phyloP scores from a whole-genome alignment of 2,329 filamentous ascomycete genomes.

The Cladophialophora exuberans region DNA sequence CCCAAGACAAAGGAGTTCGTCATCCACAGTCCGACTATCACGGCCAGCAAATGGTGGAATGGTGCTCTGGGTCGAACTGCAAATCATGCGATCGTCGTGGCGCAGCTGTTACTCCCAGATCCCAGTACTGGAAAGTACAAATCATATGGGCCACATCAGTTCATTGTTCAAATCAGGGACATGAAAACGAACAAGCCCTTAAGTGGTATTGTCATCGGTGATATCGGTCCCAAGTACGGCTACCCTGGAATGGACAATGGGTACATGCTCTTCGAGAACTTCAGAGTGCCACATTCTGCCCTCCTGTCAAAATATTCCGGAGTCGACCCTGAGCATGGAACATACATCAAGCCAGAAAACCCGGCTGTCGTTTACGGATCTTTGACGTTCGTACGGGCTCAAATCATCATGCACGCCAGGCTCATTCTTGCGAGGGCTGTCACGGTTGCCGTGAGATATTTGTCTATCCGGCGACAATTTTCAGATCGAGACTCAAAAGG shows the following conservation, averaged over 20 bases:
- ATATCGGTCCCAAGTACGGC: constrained; percentile 60
- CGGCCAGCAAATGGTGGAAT: constrained; percentile 61
- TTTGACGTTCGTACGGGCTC: constrained; percentile 51
- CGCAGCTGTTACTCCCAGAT: constrained; percentile 53
- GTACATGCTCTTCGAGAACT: constrained; percentile 57
- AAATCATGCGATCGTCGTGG: constrained; percentile 59
- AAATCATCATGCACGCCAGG: constrained; percentile 50
- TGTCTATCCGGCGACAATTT: constrained; percentile 54
- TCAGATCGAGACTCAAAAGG: constrained; percentile 50
- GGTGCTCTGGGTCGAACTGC: constrained; percentile 57
- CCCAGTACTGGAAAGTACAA: constrained; percentile 38
- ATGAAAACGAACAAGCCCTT: constrained; percentile 52
- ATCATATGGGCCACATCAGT: constrained; percentile 56
- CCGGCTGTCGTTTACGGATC: constrained; percentile 56
- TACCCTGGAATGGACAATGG: constrained; percentile 58
- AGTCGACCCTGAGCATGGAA: constrained; percentile 50
- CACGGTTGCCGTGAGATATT: constrained; percentile 57
- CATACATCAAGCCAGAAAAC: constrained; percentile 51
- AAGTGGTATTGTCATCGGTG: constrained; percentile 54
- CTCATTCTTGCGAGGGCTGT: constrained; percentile 57
- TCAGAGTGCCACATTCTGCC: constrained; percentile 51
- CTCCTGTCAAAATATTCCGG: constrained; percentile 55
- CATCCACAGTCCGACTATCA: constrained; percentile 56
- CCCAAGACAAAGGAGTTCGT: constrained; percentile 50
- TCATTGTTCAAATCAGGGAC: constrained; percentile 57